A percentile compares a stretch with the other conserved stretches of the same genome.
Conservation (phyloP, 1,139 yeast genomes). For the Kodamaea sp. region DNA sequence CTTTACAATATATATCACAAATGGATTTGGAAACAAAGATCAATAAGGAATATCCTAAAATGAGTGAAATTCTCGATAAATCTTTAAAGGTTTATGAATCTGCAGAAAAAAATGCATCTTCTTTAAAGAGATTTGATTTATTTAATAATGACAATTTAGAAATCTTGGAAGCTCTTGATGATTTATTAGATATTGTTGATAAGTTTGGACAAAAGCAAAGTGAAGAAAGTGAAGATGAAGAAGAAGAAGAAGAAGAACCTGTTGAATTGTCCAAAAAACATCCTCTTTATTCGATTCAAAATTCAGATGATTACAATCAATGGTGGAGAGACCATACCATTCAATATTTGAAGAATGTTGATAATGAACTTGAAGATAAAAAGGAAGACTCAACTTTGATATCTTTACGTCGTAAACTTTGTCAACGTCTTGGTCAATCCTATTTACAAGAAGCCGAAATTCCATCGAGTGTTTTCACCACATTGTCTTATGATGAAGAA, state of each 20-base stretch:
- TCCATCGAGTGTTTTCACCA: slow-evolving; percentile 53
- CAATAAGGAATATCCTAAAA: slow-evolving; percentile 23
- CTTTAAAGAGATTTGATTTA: slow-evolving; percentile 21
- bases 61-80: slow-evolving; percentile 36
- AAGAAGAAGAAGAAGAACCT: slow-evolving; percentile 25
- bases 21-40: slow-evolving; percentile 38
- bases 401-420: slow-evolving; percentile 33
- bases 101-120: slow-evolving; percentile 38
- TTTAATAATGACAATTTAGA: slow-evolving; percentile 45
- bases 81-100: slow-evolving; percentile 42
- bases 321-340: slow-evolving; percentile 58
- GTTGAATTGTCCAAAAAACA: slow-evolving; percentile 44
- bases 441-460: slow-evolving; percentile 60
- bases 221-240: slow-evolving; percentile 39
- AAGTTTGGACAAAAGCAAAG: slow-evolving; percentile 55
- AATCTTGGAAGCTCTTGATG: slow-evolving; percentile 56
- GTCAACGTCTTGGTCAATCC: slow-evolving; percentile 56
- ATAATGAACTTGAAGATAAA: slow-evolving; percentile 12
- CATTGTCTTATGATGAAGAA: slow-evolving; percentile 56
- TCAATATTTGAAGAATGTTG: slow-evolving; percentile 39
- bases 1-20: slow-evolving; percentile 52
- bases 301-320: slow-evolving; percentile 37
- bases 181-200: slow-evolving; percentile 59
- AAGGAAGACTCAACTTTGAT: slow-evolving; percentile 9
- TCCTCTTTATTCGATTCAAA: slow-evolving; percentile 47